Conservation (phyloP, 2,329 filamentous ascomycete genomes). For the Penicillium glabrum region DNA sequence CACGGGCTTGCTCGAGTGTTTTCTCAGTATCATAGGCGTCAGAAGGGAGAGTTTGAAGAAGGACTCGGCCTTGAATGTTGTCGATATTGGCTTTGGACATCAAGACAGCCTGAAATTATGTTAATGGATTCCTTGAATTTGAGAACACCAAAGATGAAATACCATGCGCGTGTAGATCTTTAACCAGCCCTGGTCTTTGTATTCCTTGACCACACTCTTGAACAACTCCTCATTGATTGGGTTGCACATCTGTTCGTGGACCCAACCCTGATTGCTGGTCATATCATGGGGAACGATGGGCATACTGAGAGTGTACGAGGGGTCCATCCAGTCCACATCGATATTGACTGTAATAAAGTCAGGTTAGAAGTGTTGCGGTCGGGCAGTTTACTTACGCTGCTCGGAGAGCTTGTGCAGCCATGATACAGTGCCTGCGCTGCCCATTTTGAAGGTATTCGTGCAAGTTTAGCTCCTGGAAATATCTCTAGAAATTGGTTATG, state of each 20-base stretch:
- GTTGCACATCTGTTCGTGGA: conserved; percentile 48
- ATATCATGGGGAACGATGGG: conserved; percentile 49
- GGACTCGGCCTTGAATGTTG: conserved; percentile 49
- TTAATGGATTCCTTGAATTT: background rate
- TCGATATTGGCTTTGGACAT: conserved; percentile 51
- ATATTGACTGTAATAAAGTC: conserved; percentile 44
- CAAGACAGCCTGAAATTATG: conserved; percentile 39
- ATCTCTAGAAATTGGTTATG: no score
- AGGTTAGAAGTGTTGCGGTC: background rate
- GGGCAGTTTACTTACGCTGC: conserved; percentile 6
- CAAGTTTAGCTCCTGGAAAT: no score
- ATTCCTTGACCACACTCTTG: conserved; percentile 42
- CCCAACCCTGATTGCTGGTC: conserved; percentile 53
- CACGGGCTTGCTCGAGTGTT: conserved; percentile 48
- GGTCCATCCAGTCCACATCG: conserved; percentile 56
- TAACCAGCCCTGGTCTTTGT: conserved; percentile 49
- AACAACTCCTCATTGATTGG: conserved; percentile 48
- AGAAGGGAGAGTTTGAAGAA: conserved; percentile 50
- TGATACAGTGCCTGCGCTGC: conserved; percentile 12
- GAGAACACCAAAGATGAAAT: background rate
- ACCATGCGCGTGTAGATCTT: conserved; percentile 52
- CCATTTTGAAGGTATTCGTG: conserved; percentile 3
- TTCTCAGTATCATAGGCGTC: conserved; percentile 48
- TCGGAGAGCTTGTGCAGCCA: conserved; percentile 17
- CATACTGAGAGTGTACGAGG: conserved; percentile 49